Base-by-base conservation (phyloP, 805 yeast genomes). In the Spathaspora hagerdaliae region DNA sequence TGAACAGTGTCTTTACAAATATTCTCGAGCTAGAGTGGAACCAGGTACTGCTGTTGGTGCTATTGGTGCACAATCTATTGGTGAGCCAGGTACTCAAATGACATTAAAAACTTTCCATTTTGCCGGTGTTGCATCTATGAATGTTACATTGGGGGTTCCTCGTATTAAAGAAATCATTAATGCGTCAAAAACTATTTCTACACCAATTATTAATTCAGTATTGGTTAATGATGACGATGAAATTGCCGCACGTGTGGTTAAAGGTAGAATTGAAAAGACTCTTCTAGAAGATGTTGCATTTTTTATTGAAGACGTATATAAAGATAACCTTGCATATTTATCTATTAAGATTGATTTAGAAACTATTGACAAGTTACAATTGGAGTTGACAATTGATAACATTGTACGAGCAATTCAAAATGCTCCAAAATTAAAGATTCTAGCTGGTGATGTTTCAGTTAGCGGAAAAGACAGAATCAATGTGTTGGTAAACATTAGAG, bases 31-130 rank as follows among this genome's bases (percentile, higher is more conserved):
- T 7, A 84, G 83, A 67, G 97, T 94, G 13, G 99, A 94, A 65
- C 99, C 99, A 1, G 99, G 98, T 51, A 94, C 99, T 4, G 99
- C 99, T 2, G 98, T 94, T 45, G 99, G 99, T 54, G 98, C 99
- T 26, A 91, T 94, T 69, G 99, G 98, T 55, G 99, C 99, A 0
- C 99, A 94, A 64, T 88, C 97, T 38, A 94, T 94, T 73, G 99
- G 99, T 71, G 99, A 92, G 63, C 99, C 99, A 19, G 99, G 98
- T 64, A 94, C 99, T 0, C 99, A 94, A 71, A 94, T 94, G 99
- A 94, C 99, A 5, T 77, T 79, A 64, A 79, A 79, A 62, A 79
- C 84, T 56, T 92, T 92, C 88, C 99, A 94, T 76, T 94, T 94
- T 77, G 99, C 99, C 59, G 99, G 99, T 77, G 99, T 94, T 47